Evolutionary conservation across 148 eudicot species (phyloP), one percentile per base, ranked within the genome.

Genomic region (Silene uniflora): DNA sequence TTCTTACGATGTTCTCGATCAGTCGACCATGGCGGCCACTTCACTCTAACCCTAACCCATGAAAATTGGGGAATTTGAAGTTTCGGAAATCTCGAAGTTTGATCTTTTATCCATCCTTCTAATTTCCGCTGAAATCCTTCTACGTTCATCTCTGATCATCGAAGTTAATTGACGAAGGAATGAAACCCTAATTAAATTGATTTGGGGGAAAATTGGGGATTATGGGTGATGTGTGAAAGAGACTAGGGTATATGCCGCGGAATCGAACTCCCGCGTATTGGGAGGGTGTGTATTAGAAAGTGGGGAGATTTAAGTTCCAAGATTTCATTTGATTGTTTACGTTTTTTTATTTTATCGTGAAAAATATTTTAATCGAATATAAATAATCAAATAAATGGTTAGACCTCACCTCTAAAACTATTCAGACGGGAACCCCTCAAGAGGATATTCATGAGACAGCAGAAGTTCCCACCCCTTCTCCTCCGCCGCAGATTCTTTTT

Each of bases 41-140:
- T 86, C 27, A 66, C 77, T 60, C 77, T 74, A 27, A 84, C 85
- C 99, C 96, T 52, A 92, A 27, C 74, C 56, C 56, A 52, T 52
- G 56, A 79, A 69, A 80, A 54, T 56, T 89, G 93, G 32, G 79
- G 83, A 58, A 80, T 25, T 46, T 70, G 78, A 0, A 88, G 87
- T n/a, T 75, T 84, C 27, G 87, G 81, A 35, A 95, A 83, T 83
- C 83, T 91, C 59, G 92, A 68, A 14, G 87, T 79, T 21, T 91
- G 98, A 79, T 88, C 97, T 56, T 85, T 86, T 73, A 92, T 83
- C 99, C 97, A 95, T 73, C 87, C 69, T 81, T 95, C 98, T 55
- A 92, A 80, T 79, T 86, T 81, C 54, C 86, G 80, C 14, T 95
- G 97, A 22, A 92, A 44, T 39, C 87, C 79, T 58, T 90, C 97